These are phyloP conservation scores for Garcia nutans DNA, from an alignment of 345 rosid genomes.

Conservation along the genomic window DNA sequence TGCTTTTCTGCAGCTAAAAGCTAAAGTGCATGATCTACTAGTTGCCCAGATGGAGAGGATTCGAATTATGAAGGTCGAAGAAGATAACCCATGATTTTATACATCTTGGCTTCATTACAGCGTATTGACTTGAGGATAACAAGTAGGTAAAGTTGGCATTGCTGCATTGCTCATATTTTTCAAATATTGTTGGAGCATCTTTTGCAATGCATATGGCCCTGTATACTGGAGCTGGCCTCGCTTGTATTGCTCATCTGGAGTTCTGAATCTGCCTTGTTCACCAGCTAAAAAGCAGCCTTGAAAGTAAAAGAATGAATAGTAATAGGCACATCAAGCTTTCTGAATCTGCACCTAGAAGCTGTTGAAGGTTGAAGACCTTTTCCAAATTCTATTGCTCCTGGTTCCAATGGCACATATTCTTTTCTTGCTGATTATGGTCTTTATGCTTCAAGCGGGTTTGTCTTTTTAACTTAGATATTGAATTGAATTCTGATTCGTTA, in stretches of 20 bases:
- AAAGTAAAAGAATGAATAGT: neutral
- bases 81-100: slow-evolving; percentile 12
- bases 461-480: neutral
- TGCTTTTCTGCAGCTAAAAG: slow-evolving; percentile 51
- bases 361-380: no score
- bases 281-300: no score
- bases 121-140: neutral
- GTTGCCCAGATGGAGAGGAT: slow-evolving; percentile 58
- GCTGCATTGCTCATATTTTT: neutral
- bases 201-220: neutral
- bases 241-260: neutral
- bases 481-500: neutral
- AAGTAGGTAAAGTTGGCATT: neutral
- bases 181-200: neutral
- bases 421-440: no score
- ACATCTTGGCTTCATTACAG: slow-evolving; percentile 1
- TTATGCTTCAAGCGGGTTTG: neutral
- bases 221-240: neutral
- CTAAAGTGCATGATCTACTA: slow-evolving; percentile 51
- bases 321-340: neutral
- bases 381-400: no score
- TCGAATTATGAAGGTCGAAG: slow-evolving; percentile 23
- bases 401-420: no score
- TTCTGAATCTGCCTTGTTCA: no score
- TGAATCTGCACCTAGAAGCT: neutral